A percentile compares a stretch with the other conserved stretches of the same genome.
Evolutionary conservation across 345 rosid species (phyloP).

Genomic region (Salix arbutifolia): DNA sequence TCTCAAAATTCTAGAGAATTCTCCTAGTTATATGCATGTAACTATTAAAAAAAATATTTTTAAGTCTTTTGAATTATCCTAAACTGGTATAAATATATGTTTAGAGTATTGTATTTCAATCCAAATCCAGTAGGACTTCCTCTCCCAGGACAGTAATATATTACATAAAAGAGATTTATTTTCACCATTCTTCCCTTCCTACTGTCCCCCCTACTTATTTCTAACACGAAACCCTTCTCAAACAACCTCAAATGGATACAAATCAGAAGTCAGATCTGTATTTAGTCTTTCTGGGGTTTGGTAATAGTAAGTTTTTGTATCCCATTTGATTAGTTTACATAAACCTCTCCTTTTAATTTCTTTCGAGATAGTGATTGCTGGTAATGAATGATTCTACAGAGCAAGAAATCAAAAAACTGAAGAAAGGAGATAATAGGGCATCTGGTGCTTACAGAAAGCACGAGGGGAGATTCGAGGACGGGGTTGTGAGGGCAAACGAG

Average conservation of each 20-base stretch:
- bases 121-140: not conserved
- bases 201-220: too few species aligned
- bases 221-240: not conserved
- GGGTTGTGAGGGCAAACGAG: conserved; percentile 49
- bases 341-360: not conserved
- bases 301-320: not conserved
- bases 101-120: not conserved
- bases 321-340: not conserved
- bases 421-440: not conserved
- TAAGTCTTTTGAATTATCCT: too few species aligned
- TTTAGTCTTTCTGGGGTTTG: not conserved
- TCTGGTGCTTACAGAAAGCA: conserved; percentile 35
- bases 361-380: not conserved
- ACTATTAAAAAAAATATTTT: too few species aligned
- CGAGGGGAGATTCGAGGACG: conserved; percentile 43
- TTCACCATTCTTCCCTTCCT: too few species aligned
- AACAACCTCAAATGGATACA: not conserved
- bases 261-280: not conserved
- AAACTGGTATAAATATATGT: too few species aligned
- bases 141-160: too few species aligned
- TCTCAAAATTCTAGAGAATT: too few species aligned
- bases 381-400: too few species aligned
- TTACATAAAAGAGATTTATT: too few species aligned
- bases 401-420: not conserved
- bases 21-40: too few species aligned